A percentile compares a stretch with the other conserved stretches of the same genome.
These are phyloP conservation scores for Picea abies DNA, from an alignment of 83 land plant species.

Conservation along the genomic window DNA sequence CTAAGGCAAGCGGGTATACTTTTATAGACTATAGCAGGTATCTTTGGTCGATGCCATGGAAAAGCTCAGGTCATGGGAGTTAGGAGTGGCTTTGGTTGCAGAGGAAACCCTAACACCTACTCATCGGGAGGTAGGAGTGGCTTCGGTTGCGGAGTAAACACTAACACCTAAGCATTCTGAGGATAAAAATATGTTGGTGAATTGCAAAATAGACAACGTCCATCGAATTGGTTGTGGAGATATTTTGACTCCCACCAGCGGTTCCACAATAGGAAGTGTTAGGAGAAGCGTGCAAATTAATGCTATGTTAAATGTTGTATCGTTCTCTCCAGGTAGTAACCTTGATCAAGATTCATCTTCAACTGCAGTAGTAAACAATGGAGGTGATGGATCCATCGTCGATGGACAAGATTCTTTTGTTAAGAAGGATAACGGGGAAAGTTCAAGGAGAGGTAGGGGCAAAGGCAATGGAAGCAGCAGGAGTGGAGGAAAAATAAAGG, in stretches of 20 bases:
- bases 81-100: too few relatives aligned
- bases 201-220: background rate
- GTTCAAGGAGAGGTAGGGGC: slow-evolving; percentile 1
- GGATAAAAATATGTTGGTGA: background rate
- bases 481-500: background rate
- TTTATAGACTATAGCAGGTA: too few relatives aligned
- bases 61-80: background rate
- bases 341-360: background rate
- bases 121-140: background rate
- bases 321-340: background rate
- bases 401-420: background rate
- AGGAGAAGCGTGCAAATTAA: slow-evolving; percentile 1
- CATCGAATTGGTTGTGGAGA: background rate
- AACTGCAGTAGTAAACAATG: background rate
- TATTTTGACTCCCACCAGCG: background rate
- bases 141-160: background rate
- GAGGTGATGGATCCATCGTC: background rate
- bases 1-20: too few relatives aligned
- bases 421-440: background rate
- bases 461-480: background rate
- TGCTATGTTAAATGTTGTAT: background rate
- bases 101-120: too few relatives aligned
- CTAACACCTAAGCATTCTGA: background rate
- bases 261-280: background rate
- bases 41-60: too few relatives aligned